A percentile compares a stretch with the other conserved stretches of the same genome.
Evolutionary conservation across 176 grass and related monocot genomes (phyloP).

Genomic region (Themeda triandra): DNA sequence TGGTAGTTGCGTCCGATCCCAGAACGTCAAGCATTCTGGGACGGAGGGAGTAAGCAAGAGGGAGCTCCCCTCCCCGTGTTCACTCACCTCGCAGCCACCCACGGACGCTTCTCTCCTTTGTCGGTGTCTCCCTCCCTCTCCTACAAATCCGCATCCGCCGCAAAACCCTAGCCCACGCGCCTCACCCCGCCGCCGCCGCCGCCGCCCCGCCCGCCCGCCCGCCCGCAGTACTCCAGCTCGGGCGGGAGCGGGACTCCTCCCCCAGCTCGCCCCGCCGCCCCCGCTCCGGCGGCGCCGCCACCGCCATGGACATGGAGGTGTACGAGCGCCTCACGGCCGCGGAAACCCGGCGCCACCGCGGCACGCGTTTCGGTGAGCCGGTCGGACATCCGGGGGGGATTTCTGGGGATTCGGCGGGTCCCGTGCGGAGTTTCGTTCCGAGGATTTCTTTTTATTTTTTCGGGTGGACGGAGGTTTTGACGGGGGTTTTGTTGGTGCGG

Average conservation of each 20-base stretch:
- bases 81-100: constrained; percentile 16
- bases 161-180: constrained; percentile 35
- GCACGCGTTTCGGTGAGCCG: constrained; percentile 40
- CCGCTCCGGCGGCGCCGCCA: not conserved
- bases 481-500: constrained; percentile 23
- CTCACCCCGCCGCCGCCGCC: constrained; percentile 19
- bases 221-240: not conserved
- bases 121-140: not conserved
- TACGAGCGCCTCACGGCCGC: constrained; percentile 51
- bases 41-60: too few species aligned
- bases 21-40: too few species aligned
- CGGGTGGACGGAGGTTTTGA: not conserved
- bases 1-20: too few species aligned
- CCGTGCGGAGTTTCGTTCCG: not conserved
- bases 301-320: constrained; percentile 57
- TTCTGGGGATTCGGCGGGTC: not conserved
- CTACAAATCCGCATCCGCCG: not conserved
- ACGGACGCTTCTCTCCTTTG: not conserved
- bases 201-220: not conserved
- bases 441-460: not conserved
- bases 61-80: not conserved
- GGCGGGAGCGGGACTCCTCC: not conserved
- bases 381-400: not conserved
- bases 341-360: constrained; percentile 38
- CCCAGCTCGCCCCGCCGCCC: not conserved